Percentiles rank a stretch among this genome's conserved stretches.
Conservation (phyloP, 495 filamentous ascomycete genomes). For the Copromyces sp. region DNA sequence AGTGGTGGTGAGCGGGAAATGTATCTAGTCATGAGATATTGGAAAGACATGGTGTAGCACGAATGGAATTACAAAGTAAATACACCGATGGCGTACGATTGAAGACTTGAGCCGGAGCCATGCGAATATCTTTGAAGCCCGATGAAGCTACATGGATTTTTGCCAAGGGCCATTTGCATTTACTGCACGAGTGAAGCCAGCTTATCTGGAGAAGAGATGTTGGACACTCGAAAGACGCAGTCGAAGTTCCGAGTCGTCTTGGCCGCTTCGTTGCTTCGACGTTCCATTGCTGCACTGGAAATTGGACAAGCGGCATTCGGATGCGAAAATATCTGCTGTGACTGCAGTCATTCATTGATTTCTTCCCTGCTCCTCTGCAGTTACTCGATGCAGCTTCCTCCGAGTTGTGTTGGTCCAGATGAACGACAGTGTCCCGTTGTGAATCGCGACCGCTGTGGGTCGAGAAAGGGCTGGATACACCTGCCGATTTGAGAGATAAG, state of each 20-base stretch:
- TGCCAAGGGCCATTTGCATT: background rate
- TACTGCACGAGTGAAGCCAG: background rate
- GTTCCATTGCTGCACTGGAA: background rate
- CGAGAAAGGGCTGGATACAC: background rate
- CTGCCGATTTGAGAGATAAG: background rate
- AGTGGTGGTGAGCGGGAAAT: background rate
- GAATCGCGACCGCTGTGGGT: background rate
- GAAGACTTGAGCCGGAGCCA: background rate
- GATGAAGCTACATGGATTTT: background rate
- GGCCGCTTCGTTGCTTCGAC: background rate
- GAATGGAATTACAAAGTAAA: background rate
- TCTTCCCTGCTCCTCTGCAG: background rate
- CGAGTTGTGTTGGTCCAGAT: background rate
- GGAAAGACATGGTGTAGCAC: background rate
- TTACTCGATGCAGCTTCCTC: background rate
- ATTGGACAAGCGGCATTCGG: background rate
- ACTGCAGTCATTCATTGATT: background rate
- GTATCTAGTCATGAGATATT: background rate
- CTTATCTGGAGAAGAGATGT: background rate
- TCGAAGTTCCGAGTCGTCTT: background rate
- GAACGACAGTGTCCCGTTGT: background rate
- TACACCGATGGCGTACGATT: background rate
- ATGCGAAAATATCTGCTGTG: background rate
- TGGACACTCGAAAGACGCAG: background rate
- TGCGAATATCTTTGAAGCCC: background rate